phyloP scores from a whole-genome alignment of 2,329 filamentous ascomycete genomes.

The Stylonectria norvegica region DNA sequence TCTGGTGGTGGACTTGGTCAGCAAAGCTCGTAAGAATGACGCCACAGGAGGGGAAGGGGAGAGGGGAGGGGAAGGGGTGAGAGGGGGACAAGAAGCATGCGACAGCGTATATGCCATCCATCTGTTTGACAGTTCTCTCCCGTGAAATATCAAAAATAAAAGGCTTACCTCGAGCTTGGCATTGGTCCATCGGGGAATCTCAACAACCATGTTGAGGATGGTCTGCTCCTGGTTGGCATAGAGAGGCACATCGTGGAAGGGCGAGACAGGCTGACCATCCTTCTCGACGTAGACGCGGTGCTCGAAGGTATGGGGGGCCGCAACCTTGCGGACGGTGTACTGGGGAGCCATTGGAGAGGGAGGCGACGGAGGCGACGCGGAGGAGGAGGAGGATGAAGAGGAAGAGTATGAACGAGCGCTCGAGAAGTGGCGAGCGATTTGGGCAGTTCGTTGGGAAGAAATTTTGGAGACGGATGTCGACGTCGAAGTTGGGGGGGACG shows the following conservation, averaged over 20 bases:
- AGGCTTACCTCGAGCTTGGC: slow-evolving; percentile 95
- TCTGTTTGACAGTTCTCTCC: too few species aligned
- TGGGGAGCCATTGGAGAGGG: slow-evolving; percentile 51
- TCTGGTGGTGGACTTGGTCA: slow-evolving; percentile 52
- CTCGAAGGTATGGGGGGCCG: slow-evolving; percentile 86
- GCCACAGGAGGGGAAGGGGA: slow-evolving; percentile 12
- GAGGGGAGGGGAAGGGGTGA: too few species aligned
- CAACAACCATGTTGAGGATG: slow-evolving; percentile 97
- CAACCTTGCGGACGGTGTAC: slow-evolving; percentile 84
- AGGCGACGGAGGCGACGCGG: slow-evolving; percentile 20
- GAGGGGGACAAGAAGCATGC: background rate
- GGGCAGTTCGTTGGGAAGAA: slow-evolving; percentile 49
- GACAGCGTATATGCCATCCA: background rate
- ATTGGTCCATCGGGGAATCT: slow-evolving; percentile 99
- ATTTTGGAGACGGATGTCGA: slow-evolving; percentile 31
- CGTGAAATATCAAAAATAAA: too few species aligned
- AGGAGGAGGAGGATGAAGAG: slow-evolving; percentile 29
- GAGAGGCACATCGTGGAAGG: slow-evolving; percentile 98
- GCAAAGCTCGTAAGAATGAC: slow-evolving; percentile 13
- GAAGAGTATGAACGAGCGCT: slow-evolving; percentile 25
- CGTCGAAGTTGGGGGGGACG: slow-evolving; percentile 21
- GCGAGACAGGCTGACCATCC: slow-evolving; percentile 88
- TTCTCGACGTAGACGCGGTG: slow-evolving; percentile 98
- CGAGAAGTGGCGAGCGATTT: slow-evolving; percentile 55
- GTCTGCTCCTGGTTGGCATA: slow-evolving; percentile 96